Evolutionary conservation across 495 filamentous ascomycete species (phyloP), one percentile per base, ranked within the genome.

Genomic region (Peziza echinospora): DNA sequence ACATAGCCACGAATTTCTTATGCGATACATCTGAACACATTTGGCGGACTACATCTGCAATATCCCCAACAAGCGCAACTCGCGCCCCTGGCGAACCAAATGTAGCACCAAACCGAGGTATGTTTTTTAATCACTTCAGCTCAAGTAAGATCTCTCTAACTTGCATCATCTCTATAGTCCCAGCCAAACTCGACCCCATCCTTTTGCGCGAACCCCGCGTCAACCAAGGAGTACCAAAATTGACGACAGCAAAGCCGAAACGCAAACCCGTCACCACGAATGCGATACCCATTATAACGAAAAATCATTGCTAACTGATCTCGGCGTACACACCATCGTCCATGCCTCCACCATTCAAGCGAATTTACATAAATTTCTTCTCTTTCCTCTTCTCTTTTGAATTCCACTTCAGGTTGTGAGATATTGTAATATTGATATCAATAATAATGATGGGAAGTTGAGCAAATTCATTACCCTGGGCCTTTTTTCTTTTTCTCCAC

Each of bases 11-110:
- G 30, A 37, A 37, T 2, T 96, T 89, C 61, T 67, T 97, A 19
- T 74, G 75, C 25, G 83, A 96, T 55, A 84, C 76, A 5, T 76
- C 77, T 9, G 86, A 94, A 56, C 89, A 97, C 59, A 71, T 92
- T 25, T 97, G 89, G 89, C 72, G 84, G 42, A 85, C 82, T 8
- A 82, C 89, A 5, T 77, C 41, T 45, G 51, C 78, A 44, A 83
- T 91, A 10, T 13, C 30, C 13, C 30, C 30, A 43, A 73, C 78
- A 16, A 77, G 83, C 5, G 78, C 66, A 49, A 72, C 75, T 46
- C 76, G 78, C 52, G 75, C 89, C 46, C 74, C 77, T 10, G 77
- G 75, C 17, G 84, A 92, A 57, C 71, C 70, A 53, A 63, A 63
- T 41, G 63, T 67, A 43, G 62, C 73, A 26, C 65, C 64, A 16